These are phyloP conservation scores for Calonectria hongkongensis DNA, from an alignment of 2,329 filamentous ascomycete genomes.

Conservation along the genomic window DNA sequence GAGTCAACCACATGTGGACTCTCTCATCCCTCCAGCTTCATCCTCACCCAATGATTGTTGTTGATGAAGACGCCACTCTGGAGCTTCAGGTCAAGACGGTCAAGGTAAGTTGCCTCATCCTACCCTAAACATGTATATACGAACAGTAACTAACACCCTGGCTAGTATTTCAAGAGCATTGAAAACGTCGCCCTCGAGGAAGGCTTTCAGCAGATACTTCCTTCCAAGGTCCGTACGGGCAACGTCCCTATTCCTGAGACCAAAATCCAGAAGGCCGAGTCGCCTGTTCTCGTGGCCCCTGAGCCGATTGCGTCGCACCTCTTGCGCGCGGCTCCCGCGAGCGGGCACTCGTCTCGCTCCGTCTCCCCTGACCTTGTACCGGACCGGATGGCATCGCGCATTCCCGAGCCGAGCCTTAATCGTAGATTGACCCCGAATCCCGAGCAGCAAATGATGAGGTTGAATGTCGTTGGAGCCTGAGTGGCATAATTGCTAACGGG, in stretches of 20 bases:
- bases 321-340: constrained; percentile 72
- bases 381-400: constrained; percentile 77
- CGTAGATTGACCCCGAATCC: constrained; percentile 69
- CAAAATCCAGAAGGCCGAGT: constrained; percentile 65
- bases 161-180: constrained; percentile 82
- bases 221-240: constrained; percentile 73
- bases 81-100: constrained; percentile 85
- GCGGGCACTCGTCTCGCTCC: constrained; percentile 73
- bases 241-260: constrained; percentile 63
- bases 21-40: constrained; percentile 88
- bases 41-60: constrained; percentile 87
- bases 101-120: constrained; percentile 64
- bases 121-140: not conserved
- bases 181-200: constrained; percentile 76
- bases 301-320: constrained; percentile 74
- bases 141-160: constrained; percentile 32
- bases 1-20: constrained; percentile 94
- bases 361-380: constrained; percentile 77
- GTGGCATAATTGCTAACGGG: not conserved
- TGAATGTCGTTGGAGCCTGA: constrained; percentile 51
- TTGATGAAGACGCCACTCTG: constrained; percentile 86
- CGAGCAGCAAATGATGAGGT: constrained; percentile 63
- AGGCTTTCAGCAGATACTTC: constrained; percentile 75
- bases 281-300: constrained; percentile 69
- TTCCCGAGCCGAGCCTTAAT: constrained; percentile 68